Evolutionary conservation across 768 basidiomycete genomes (phyloP).

Genomic region (Pholiota microspora): DNA sequence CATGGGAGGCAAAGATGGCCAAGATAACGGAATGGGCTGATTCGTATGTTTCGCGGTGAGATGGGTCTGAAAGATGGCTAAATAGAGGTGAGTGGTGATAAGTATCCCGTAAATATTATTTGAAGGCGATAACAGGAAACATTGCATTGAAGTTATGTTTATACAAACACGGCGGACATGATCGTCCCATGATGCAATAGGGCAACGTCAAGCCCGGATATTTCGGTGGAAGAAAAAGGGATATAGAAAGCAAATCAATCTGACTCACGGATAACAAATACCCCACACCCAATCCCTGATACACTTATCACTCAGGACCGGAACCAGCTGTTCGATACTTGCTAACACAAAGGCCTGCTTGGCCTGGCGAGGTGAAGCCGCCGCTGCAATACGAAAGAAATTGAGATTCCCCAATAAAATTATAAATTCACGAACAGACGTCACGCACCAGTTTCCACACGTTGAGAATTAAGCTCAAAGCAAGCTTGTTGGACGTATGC

Average conservation of each 20-base stretch:
- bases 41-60: constrained; percentile 78
- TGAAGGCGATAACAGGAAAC: too few species aligned
- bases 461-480: constrained; percentile 23
- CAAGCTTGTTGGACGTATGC: constrained; percentile 27
- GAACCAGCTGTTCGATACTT: constrained; percentile 76
- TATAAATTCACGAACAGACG: not conserved
- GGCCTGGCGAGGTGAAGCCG: constrained; percentile 27
- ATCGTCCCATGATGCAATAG: not conserved
- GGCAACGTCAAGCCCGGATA: not conserved
- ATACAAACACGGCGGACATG: not conserved
- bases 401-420: not conserved
- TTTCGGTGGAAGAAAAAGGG: not conserved
- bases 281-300: constrained; percentile 58
- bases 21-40: constrained; percentile 84
- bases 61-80: constrained; percentile 60
- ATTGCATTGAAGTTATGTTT: too few species aligned
- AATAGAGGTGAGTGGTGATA: too few species aligned
- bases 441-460: constrained; percentile 23
- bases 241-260: not conserved
- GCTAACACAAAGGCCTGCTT: constrained; percentile 68
- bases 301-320: constrained; percentile 49
- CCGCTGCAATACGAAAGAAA: constrained; percentile 15
- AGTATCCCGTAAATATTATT: too few species aligned
- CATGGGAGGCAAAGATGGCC: constrained; percentile 65
- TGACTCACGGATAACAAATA: constrained; percentile 53